Conservation (phyloP, 768 basidiomycete species). For the Termitomyces heimii region DNA sequence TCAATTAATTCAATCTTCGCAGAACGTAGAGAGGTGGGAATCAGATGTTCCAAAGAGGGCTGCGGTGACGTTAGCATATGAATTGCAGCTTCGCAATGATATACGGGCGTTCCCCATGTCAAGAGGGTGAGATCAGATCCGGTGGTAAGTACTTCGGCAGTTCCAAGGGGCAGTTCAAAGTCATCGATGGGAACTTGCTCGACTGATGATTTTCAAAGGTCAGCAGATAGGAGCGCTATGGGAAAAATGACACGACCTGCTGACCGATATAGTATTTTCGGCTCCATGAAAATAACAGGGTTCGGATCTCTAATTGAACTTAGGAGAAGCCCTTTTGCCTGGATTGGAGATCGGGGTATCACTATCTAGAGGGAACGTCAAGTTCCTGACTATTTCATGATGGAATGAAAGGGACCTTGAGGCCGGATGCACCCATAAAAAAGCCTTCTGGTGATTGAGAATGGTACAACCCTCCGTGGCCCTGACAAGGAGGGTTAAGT, state of each 20-base stretch:
- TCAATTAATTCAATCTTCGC: constrained; percentile 89
- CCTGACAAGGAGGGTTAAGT: constrained; percentile 21
- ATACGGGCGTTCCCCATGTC: constrained; percentile 92
- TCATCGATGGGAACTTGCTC: constrained; percentile 93
- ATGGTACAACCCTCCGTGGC: constrained; percentile 90
- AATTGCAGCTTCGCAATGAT: constrained; percentile 82
- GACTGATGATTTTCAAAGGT: constrained; percentile 32
- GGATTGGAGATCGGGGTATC: constrained; percentile 91
- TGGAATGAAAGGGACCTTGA: constrained; percentile 55
- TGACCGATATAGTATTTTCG: constrained; percentile 89
- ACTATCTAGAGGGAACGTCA: constrained; percentile 45
- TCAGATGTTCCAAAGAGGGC: constrained; percentile 49
- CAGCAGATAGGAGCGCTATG: not conserved
- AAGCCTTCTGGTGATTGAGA: constrained; percentile 95
- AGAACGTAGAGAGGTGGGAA: constrained; percentile 58
- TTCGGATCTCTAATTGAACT: constrained; percentile 88
- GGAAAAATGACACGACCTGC: constrained; percentile 40
- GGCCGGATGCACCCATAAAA: constrained; percentile 84
- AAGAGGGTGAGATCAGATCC: constrained; percentile 87
- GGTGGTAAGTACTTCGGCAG: constrained; percentile 67
- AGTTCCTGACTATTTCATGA: not conserved
- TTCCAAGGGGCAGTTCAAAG: constrained; percentile 75
- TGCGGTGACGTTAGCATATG: constrained; percentile 67
- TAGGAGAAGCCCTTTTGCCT: constrained; percentile 90
- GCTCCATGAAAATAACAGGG: constrained; percentile 94